phyloP scores from a whole-genome alignment of 2,329 filamentous ascomycete species.

The Aspergillus sp. region DNA sequence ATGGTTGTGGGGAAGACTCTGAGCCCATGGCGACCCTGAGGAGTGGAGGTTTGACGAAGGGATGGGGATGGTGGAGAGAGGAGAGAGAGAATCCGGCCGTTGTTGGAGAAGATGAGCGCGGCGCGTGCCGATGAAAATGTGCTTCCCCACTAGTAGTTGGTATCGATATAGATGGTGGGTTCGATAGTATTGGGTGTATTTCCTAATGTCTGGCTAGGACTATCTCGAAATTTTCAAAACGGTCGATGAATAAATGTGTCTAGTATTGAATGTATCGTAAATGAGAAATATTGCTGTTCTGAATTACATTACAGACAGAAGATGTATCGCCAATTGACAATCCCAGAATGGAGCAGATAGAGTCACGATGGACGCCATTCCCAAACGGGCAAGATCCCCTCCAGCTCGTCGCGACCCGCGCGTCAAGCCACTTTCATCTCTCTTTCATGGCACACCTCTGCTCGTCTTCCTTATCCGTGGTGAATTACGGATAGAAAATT shows the following conservation, averaged over 20 bases:
- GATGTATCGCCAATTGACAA: background rate
- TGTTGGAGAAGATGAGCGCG: background rate
- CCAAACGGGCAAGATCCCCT: too few relatives aligned
- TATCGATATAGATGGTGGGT: too few relatives aligned
- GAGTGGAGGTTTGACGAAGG: background rate
- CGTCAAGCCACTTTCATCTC: too few relatives aligned
- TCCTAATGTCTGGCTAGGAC: too few relatives aligned
- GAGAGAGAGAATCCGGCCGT: background rate
- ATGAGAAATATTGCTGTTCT: background rate
- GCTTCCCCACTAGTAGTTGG: conserved; percentile 4
- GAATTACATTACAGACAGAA: background rate
- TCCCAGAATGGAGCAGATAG: too few relatives aligned
- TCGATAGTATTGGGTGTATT: background rate
- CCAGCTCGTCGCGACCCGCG: too few relatives aligned
- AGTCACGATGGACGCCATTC: too few relatives aligned
- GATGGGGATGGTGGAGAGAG: conserved; percentile 7
- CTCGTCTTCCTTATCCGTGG: background rate
- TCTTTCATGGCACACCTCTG: too few relatives aligned
- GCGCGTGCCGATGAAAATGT: conserved; percentile 8
- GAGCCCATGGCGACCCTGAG: conserved; percentile 30
- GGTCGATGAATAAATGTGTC: too few relatives aligned
- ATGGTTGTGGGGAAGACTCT: conserved; percentile 22
- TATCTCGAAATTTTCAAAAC: background rate
- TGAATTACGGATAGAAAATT: too few relatives aligned
- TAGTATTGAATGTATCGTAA: too few relatives aligned